Evolutionary conservation across 345 rosid genomes (phyloP).

Genomic region (Firmiana major): DNA sequence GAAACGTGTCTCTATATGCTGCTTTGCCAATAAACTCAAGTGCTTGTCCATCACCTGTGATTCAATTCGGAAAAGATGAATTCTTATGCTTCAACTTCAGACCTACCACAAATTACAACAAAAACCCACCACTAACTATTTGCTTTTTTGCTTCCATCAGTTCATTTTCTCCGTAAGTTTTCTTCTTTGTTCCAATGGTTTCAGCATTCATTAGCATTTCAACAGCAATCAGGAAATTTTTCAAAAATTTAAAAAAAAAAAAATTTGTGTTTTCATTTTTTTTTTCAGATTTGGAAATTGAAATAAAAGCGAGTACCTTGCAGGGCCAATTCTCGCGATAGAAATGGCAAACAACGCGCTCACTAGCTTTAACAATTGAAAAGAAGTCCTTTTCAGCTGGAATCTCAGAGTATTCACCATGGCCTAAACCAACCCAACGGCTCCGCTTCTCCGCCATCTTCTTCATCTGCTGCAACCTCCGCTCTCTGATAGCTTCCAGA

Average conservation of each 20-base stretch:
- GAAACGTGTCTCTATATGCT: conserved; percentile 92
- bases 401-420: conserved; percentile 88
- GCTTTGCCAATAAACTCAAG: conserved; percentile 74
- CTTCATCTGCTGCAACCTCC: conserved; percentile 88
- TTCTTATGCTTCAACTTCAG: background rate
- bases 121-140: background rate
- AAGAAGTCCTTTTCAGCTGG: conserved; percentile 83
- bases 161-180: background rate
- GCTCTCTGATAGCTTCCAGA: conserved; percentile 75
- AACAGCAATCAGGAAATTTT: background rate
- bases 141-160: background rate
- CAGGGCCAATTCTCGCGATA: conserved; percentile 99
- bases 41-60: conserved; percentile 96
- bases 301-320: conserved; percentile 44
- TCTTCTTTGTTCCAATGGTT: background rate
- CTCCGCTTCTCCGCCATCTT: conserved; percentile 86
- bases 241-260: background rate
- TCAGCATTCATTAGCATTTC: background rate
- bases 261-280: too few relatives aligned
- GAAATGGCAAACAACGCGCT: conserved; percentile 94
- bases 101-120: background rate
- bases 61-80: conserved; percentile 8
- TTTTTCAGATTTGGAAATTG: background rate
- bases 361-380: conserved; percentile 79
- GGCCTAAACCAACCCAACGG: conserved; percentile 97